These are phyloP conservation scores for Aechmea fasciata DNA, from an alignment of 176 grass and related monocot species.

Conservation along the genomic window DNA sequence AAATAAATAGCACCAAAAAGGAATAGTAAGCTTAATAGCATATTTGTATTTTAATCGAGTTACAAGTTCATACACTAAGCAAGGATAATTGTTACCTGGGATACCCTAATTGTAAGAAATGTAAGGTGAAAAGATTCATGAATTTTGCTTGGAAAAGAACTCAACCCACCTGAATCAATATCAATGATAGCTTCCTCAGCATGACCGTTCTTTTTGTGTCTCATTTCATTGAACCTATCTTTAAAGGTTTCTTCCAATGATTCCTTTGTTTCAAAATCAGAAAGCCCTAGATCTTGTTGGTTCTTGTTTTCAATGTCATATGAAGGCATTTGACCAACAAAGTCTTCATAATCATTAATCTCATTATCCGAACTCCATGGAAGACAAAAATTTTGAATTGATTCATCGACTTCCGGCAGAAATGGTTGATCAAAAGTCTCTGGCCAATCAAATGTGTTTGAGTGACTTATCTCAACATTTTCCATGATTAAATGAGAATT, in stretches of 20 bases:
- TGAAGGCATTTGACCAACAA: constrained; percentile 3
- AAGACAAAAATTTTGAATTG: constrained; percentile 31
- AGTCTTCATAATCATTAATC: constrained; percentile 8
- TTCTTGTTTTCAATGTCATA: constrained; percentile 28
- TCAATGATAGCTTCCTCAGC: constrained; percentile 18
- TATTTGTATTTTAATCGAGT: not conserved
- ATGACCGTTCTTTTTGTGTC: constrained; percentile 20
- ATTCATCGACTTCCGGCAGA: constrained; percentile 5
- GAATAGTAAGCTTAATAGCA: too few species aligned
- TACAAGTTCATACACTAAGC: not conserved
- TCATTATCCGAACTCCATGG: constrained; percentile 47
- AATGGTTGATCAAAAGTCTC: constrained; percentile 28
- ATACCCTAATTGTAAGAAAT: not conserved
- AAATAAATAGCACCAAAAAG: too few species aligned
- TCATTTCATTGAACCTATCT: constrained; percentile 28
- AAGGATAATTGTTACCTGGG: not conserved
- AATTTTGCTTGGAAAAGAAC: not conserved
- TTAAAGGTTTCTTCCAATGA: constrained; percentile 18
- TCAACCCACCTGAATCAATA: constrained; percentile 41
- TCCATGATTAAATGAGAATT: constrained; percentile 36
- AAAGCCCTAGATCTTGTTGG: not conserved
- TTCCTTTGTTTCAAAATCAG: constrained; percentile 6
- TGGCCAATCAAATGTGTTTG: constrained; percentile 31
- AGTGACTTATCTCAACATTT: constrained; percentile 20
- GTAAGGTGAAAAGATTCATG: not conserved